Base-by-base conservation (phyloP, 2,329 filamentous ascomycete genomes). In the Hyphodiscus sp. region DNA sequence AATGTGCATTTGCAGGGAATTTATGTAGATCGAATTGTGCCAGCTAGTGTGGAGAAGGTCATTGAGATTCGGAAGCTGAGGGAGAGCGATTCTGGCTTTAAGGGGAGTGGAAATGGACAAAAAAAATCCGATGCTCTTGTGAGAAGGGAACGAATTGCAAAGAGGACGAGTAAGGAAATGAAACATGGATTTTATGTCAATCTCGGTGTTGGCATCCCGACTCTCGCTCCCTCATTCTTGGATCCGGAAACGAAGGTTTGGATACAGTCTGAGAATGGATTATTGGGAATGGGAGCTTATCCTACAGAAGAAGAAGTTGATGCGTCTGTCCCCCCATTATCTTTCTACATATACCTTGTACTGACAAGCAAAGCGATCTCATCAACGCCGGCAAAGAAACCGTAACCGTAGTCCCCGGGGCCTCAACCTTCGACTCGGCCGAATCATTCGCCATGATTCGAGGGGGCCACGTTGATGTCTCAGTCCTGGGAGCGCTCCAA, bases 371-470 rank as follows among this genome's bases (percentile, higher is more conserved):
- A 13, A 55, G 53, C 11, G 88, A 91, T 63, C 82, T 91, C 59
- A 85, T 94, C 72, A 94, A 94, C 62, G 89, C 89, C 0, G 89
- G 89, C 52, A 94, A 94, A 67, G 89, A 94, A 68, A 94, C 89
- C 0, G 87, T 91, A 0, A 94, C 89, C 0, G 77, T 92, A 0
- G 73, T 89, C 0, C 84, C 86, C 0, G 89, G 89, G 1, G 88
- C 88, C 0, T 79, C 85, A 0, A 86, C 82, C 7, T 94, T 94
- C 62, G 89, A 91, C 67, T 87, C 82, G 44, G 79, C 85, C 59
- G 89, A 94, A 69, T 91, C 86, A 1, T 94, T 94, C 64, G 83
- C 80, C 61, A 94, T 94, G 89, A 94, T 94, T 62, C 82, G 89
- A 9, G 87, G 87, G 47, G 89, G 89, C 0, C 87, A 91, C 63